These are phyloP conservation scores for Metschnikowia corniflorae DNA, from an alignment of 805 yeast genomes.

Conservation along the genomic window DNA sequence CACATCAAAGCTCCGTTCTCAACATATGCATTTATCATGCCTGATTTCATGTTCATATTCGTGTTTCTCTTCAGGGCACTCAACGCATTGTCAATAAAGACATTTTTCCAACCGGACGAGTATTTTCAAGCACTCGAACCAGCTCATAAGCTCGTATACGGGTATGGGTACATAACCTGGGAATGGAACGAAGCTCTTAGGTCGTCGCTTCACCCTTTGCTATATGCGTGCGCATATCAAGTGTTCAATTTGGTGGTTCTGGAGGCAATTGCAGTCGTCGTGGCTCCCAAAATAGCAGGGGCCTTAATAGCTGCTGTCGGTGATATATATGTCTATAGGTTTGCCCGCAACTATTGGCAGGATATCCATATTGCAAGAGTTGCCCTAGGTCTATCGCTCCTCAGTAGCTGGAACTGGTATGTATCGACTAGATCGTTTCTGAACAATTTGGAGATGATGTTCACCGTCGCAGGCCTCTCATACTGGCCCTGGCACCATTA, in stretches of 20 bases:
- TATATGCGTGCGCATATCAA: slow-evolving; percentile 50
- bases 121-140: slow-evolving; percentile 92
- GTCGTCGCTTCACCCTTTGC: slow-evolving; percentile 73
- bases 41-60: neutral
- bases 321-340: slow-evolving; percentile 56
- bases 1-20: no score
- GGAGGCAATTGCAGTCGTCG: slow-evolving; percentile 31
- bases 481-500: slow-evolving; percentile 64
- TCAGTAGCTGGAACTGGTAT: slow-evolving; percentile 80
- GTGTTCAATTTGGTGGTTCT: slow-evolving; percentile 23
- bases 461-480: slow-evolving; percentile 63
- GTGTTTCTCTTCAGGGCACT: slow-evolving; percentile 41
- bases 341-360: slow-evolving; percentile 39
- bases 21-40: no score
- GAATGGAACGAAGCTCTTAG: slow-evolving; percentile 82
- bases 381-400: slow-evolving; percentile 49
- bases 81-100: slow-evolving; percentile 60
- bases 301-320: slow-evolving; percentile 68
- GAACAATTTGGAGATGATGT: slow-evolving; percentile 71
- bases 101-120: slow-evolving; percentile 96
- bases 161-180: slow-evolving; percentile 88
- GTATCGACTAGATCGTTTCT: slow-evolving; percentile 79
- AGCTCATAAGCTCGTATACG: slow-evolving; percentile 71
- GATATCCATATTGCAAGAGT: slow-evolving; percentile 34
- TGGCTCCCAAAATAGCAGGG: slow-evolving; percentile 66